Conservation (phyloP, 495 filamentous ascomycete genomes). For the Penicillium pancosmium region DNA sequence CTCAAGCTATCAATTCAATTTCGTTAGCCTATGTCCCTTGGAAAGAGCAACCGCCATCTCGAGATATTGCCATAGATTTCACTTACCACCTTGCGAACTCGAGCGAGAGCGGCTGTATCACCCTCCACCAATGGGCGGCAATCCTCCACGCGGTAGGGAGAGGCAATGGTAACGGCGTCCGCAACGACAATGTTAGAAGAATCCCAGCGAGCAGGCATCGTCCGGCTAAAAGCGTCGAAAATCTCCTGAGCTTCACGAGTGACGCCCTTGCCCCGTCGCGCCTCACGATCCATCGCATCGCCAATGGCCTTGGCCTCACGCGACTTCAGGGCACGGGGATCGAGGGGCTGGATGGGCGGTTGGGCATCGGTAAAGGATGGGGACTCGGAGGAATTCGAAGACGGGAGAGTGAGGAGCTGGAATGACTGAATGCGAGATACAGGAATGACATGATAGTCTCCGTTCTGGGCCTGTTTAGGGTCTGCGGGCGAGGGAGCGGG, state of each 20-base stretch:
- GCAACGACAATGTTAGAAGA: constrained; percentile 64
- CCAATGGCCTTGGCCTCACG: constrained; percentile 57
- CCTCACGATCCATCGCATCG: constrained; percentile 56
- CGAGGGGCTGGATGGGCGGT: constrained; percentile 49
- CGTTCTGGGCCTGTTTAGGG: constrained; percentile 43
- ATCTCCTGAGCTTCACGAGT: constrained; percentile 69
- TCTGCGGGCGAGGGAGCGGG: constrained; percentile 37
- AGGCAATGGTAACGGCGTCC: constrained; percentile 62
- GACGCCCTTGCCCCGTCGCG: constrained; percentile 62
- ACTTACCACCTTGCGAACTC: constrained; percentile 69
- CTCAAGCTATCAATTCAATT: constrained; percentile 36
- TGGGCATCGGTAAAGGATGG: constrained; percentile 46
- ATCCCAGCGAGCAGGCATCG: constrained; percentile 67
- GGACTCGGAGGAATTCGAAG: constrained; percentile 49
- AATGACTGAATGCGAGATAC: constrained; percentile 65
- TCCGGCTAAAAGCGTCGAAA: constrained; percentile 65
- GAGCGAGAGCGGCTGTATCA: constrained; percentile 52
- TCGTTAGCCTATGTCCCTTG: not conserved
- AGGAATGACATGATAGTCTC: constrained; percentile 66
- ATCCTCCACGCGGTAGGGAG: constrained; percentile 63
- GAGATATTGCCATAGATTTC: not conserved
- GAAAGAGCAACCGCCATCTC: not conserved
- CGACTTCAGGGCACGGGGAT: constrained; percentile 53
- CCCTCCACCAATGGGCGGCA: constrained; percentile 54
- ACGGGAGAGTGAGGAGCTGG: constrained; percentile 62